Percentiles rank a stretch among this genome's conserved stretches.
These are phyloP conservation scores for Candida michaelii DNA, from an alignment of 805 yeast genomes.

Conservation along the genomic window DNA sequence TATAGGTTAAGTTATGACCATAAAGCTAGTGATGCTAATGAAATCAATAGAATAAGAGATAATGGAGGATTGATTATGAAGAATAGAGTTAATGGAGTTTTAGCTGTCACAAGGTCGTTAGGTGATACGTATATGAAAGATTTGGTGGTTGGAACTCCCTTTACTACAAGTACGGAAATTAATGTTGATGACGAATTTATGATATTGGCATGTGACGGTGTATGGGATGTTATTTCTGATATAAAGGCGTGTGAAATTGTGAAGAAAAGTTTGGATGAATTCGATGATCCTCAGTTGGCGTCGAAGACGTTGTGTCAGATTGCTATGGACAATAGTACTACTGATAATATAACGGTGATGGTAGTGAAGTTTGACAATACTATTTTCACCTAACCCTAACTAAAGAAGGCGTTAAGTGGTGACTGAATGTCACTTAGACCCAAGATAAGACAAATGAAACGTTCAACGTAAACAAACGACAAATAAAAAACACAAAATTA, in stretches of 20 bases:
- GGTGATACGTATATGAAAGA: conserved; percentile 94
- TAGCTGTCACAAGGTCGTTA: conserved; percentile 90
- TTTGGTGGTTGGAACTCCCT: conserved; percentile 85
- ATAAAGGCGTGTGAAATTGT: conserved; percentile 78
- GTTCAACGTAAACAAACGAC: no score
- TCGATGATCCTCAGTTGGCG: conserved; percentile 57
- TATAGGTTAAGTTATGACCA: conserved; percentile 87
- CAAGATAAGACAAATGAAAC: no score
- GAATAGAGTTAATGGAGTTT: conserved; percentile 90
- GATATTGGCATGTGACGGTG: conserved; percentile 92
- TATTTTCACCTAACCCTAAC: no score
- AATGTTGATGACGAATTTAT: conserved; percentile 67
- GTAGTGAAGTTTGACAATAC: conserved; percentile 59
- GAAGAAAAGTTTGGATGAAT: conserved; percentile 41
- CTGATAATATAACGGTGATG: conserved; percentile 94
- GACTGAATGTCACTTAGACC: no score
- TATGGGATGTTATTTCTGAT: conserved; percentile 93
- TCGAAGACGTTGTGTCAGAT: conserved; percentile 64
- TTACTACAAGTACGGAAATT: conserved; percentile 83
- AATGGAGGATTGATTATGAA: conserved; percentile 88
- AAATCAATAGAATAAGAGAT: conserved; percentile 69
- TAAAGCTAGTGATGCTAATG: conserved; percentile 81
- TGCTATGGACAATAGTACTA: conserved; percentile 77
- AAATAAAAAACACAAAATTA: no score
- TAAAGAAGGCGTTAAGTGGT: no score